phyloP scores from a whole-genome alignment of 2,329 filamentous ascomycete species.

The Neocatenulostroma microsporum region DNA sequence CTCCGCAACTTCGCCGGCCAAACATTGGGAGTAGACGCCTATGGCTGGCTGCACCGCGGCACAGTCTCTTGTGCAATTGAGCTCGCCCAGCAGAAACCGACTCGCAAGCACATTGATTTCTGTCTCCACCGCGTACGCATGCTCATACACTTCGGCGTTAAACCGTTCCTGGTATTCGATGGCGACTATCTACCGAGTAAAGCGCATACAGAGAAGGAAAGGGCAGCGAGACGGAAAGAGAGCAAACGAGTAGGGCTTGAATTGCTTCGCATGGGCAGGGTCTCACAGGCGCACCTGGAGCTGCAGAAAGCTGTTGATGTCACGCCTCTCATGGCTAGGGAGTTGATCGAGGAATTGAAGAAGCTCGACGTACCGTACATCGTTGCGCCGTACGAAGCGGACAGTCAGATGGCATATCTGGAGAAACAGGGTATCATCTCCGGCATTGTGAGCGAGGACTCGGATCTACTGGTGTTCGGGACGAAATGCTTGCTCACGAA shows the following conservation, averaged over 20 bases:
- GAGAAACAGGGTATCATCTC: slow-evolving; percentile 76
- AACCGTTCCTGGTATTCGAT: slow-evolving; percentile 93
- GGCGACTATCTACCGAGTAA: slow-evolving; percentile 94
- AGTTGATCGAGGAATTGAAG: slow-evolving; percentile 87
- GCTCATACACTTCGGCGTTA: slow-evolving; percentile 87
- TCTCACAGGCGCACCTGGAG: slow-evolving; percentile 70
- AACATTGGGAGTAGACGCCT: slow-evolving; percentile 89
- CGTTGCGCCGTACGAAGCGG: slow-evolving; percentile 94
- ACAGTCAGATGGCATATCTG: slow-evolving; percentile 91
- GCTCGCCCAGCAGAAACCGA: slow-evolving; percentile 79
- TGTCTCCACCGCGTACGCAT: slow-evolving; percentile 86
- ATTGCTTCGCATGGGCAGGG: slow-evolving; percentile 71
- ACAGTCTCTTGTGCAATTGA: slow-evolving; percentile 86
- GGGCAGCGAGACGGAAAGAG: slow-evolving; percentile 67
- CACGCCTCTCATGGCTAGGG: slow-evolving; percentile 88
- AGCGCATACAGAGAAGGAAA: slow-evolving; percentile 70
- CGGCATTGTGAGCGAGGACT: slow-evolving; percentile 93
- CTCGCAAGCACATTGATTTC: slow-evolving; percentile 81
- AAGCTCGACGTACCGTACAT: slow-evolving; percentile 71
- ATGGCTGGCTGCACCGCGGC: slow-evolving; percentile 96
- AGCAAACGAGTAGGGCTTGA: slow-evolving; percentile 69
- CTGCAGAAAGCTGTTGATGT: slow-evolving; percentile 94
- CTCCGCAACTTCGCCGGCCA: slow-evolving; percentile 82
- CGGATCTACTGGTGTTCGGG: slow-evolving; percentile 90
- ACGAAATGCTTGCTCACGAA: slow-evolving; percentile 87